Evolutionary conservation across 2,329 filamentous ascomycete genomes (phyloP), one percentile per base, ranked within the genome.

Genomic region (Furcasterigmium furcatum): DNA sequence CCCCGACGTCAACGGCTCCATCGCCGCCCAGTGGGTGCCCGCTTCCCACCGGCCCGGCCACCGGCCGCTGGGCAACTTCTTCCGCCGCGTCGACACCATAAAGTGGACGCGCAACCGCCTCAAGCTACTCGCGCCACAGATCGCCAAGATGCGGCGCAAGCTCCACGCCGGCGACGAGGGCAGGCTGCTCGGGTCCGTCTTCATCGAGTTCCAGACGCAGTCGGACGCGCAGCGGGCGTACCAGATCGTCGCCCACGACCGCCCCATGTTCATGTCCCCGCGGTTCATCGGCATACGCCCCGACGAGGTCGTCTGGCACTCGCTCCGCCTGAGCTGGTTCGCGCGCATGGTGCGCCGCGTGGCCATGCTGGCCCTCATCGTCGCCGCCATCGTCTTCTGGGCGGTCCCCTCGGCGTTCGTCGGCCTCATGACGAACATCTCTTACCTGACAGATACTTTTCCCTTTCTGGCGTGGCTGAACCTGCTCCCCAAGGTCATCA

Each of bases 81-180:
- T 91, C 54, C 85, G 90, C 61, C 94, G 95, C 64, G 91, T 96
- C 16, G 94, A 99, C 67, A 95, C 91, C 0, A 96, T 99, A 64
- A 83, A 92, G 51, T 96, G 88, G 87, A 87, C 84, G 51, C 86
- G 94, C 41, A 73, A 76, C 2, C 58, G 67, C 4, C 56, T 73
- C 3, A 63, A 64, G 21, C 59, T 68, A 3, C 55, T 73, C 13
- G 71, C 70, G 39, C 49, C 59, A 0, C 61, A 67, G 14, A 72
- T 73, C 24, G 64, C 57, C 49, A 87, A 95, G 64, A 80, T 96
- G 43, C 80, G 85, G 52, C 67, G 80, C 66, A 54, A 79, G 32
- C 84, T 89, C 57, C 76, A 77, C 32, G 69, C 75, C 12, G 82
- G 87, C 41, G 77, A 88, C 51, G 50, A 52, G 6, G 84, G 76